A percentile compares a stretch with the other conserved stretches of the same genome.
phyloP scores from a whole-genome alignment of 116 monocot species.

The Cymodocea nodosa region DNA sequence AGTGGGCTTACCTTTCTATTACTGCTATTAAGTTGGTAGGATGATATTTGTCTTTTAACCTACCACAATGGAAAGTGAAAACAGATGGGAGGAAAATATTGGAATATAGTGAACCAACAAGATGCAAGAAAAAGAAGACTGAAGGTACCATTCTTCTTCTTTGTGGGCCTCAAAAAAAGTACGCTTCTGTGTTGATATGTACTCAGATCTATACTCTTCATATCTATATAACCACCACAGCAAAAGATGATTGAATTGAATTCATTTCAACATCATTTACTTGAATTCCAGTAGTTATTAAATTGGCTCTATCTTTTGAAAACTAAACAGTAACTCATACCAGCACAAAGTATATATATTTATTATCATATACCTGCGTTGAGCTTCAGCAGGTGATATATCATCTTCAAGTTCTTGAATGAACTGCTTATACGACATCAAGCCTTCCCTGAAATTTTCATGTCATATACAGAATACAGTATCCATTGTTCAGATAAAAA shows the following conservation, averaged over 20 bases:
- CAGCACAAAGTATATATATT: background rate
- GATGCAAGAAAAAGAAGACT: background rate
- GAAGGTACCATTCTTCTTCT: slow-evolving; percentile 41
- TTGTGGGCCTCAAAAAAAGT: slow-evolving; percentile 92
- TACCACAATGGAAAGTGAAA: slow-evolving; percentile 12
- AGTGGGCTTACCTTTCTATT: slow-evolving; percentile 71
- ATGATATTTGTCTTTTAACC: slow-evolving; percentile 97
- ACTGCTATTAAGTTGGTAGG: slow-evolving; percentile 85
- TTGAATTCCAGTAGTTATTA: too few relatives aligned
- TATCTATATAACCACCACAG: slow-evolving; percentile 30
- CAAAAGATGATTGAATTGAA: background rate
- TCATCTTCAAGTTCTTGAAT: slow-evolving; percentile 99
- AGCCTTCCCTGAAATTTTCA: slow-evolving; percentile 61
- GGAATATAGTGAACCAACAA: background rate
- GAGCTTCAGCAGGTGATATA: slow-evolving; percentile 86
- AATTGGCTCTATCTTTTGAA: background rate
- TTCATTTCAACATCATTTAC: too few relatives aligned
- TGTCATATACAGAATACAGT: background rate
- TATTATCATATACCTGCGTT: slow-evolving; percentile 50
- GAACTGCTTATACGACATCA: slow-evolving; percentile 99
- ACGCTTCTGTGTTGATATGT: slow-evolving; percentile 93
- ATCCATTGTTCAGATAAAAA: too few relatives aligned
- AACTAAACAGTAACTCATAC: background rate
- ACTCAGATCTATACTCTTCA: slow-evolving; percentile 86
- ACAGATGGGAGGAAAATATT: background rate